Evolutionary conservation across 768 basidiomycete genomes (phyloP), one percentile per base, ranked within the genome.

Genomic region (Boletales sp.): DNA sequence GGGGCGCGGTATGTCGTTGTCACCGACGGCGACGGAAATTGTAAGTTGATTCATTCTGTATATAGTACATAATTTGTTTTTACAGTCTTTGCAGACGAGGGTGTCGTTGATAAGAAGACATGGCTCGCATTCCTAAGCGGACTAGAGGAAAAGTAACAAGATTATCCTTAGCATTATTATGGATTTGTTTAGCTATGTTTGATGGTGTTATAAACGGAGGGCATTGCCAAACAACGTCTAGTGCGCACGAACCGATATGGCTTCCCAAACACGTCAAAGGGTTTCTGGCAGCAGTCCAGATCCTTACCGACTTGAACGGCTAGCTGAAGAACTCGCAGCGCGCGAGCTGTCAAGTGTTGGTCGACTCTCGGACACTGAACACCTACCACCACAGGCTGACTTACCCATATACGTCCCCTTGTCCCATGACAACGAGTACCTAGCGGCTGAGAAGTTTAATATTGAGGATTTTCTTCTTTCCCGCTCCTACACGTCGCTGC

Each of bases 1-100:
- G 96, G 96, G 0, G 90, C 92, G 11, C 80, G 91, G 57, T 94
- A 95, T 60, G 81, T 98, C 18, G 75, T 97, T 25, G 82, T 96
- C 7, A 86, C 81, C 1, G 90, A 96, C 63, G 70, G 79, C 2
- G 83, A 91, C 45, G 94, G 94, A 7, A 70, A 83, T 40, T 98
- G 90, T 92, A 63, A 63, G 85, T 45, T 11, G 64, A 31, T 45
- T 34, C 31, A 14, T 41, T 34, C 43, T 47, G 21, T 43, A 46
- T 11, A 50, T 17, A 14, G 4, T 50, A 25, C 32, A 30, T 13
- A 28, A 28, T 28, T 28, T 28, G 6, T 42, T 21, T n/a, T 52
- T 18, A 49, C 39, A 1, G n/a, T 44, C 4, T 30, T 25, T 37
- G 25, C 60, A 92, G 90, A 94, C 62, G 83, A 88, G 60, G 96